Percentiles rank a stretch among this genome's conserved stretches.
phyloP scores from a whole-genome alignment of 805 yeast genomes.

The Jamesozyma jinghongensis region DNA sequence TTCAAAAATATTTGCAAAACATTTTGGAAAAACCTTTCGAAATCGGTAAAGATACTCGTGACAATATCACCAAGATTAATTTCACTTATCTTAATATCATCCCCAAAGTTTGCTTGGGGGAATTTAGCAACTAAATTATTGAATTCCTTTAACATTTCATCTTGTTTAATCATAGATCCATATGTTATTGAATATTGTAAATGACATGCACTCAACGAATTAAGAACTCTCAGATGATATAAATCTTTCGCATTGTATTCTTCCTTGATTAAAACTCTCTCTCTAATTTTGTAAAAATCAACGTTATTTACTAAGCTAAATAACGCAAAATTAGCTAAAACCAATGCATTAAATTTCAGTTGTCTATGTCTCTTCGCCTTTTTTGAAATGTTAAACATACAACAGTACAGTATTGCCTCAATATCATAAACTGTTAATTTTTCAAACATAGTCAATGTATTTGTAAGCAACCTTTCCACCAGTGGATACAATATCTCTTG shows the following conservation, averaged over 20 bases:
- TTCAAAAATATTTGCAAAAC: constrained; percentile 9
- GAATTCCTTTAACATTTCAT: constrained; percentile 28
- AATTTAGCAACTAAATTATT: constrained; percentile 37
- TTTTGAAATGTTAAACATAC: constrained; percentile 45
- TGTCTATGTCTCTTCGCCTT: constrained; percentile 40
- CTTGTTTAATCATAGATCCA: constrained; percentile 30
- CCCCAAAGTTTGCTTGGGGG: constrained; percentile 45
- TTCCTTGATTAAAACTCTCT: constrained; percentile 28
- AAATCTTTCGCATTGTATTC: constrained; percentile 34
- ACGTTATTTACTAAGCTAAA: constrained; percentile 41
- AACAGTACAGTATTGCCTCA: constrained; percentile 49
- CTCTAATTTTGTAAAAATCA: constrained; percentile 36
- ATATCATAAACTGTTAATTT: constrained; percentile 52
- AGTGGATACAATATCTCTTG: constrained; percentile 40
- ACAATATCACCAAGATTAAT: constrained; percentile 35
- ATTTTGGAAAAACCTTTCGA: constrained; percentile 18
- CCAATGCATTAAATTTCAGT: constrained; percentile 43
- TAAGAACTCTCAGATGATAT: constrained; percentile 47
- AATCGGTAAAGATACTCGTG: constrained; percentile 22
- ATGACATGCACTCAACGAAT: constrained; percentile 43
- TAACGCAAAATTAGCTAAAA: constrained; percentile 43
- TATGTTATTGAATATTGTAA: constrained; percentile 42
- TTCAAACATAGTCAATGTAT: constrained; percentile 39
- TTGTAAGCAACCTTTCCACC: constrained; percentile 42
- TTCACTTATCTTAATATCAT: constrained; percentile 45